Evolutionary conservation across 371 early-diverging fungal genomes (phyloP), one percentile per base, ranked within the genome.

Genomic region (Syncephalis plumigaleata): DNA sequence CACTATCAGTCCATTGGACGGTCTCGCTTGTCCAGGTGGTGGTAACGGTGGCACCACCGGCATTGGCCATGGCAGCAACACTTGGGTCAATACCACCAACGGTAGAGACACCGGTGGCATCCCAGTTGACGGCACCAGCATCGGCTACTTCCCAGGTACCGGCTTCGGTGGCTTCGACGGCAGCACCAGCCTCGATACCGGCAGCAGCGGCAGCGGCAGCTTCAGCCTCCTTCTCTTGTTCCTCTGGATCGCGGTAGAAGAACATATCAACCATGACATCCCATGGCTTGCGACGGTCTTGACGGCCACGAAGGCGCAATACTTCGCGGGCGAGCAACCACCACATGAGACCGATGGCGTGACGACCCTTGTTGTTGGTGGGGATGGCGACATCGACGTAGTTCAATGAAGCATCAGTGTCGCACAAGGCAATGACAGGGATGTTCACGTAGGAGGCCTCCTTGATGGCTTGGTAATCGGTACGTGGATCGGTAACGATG

Each of bases 381-480:
- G 99, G 98, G 77, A 99, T 99, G 61, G 90, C 98, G 67, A 98
- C 77, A 73, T 99, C 99, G 58, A 99, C 87, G 70, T 77, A 81
- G 55, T 75, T 68, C 60, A 97, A 74, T 36, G 87, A 81, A 38
- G 93, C 84, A 77, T 99, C 98, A 37, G 98, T 83, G 73, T 99
- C 98, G 65, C 85, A 79, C 64, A 99, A 80, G 46, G 98, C 97
- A 64, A 99, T 98, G 56, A 92, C 88, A 44, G 98, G 99, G 66
- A 98, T 91, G 81, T 98, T 98, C 68, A 98, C 96, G 67, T 94
- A 91, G 44, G 94, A 87, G 38, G 98, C 92, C 75, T 99, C 99
- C 65, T 70, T 70, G 70, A 99, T 84, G 61, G 98, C 87, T 78
- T 99, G 99, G 73, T 87, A 84, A 70, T 99, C 99, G 51, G 92